These are phyloP conservation scores for Neonectria punicea DNA, from an alignment of 2,329 filamentous ascomycete genomes.

Conservation along the genomic window DNA sequence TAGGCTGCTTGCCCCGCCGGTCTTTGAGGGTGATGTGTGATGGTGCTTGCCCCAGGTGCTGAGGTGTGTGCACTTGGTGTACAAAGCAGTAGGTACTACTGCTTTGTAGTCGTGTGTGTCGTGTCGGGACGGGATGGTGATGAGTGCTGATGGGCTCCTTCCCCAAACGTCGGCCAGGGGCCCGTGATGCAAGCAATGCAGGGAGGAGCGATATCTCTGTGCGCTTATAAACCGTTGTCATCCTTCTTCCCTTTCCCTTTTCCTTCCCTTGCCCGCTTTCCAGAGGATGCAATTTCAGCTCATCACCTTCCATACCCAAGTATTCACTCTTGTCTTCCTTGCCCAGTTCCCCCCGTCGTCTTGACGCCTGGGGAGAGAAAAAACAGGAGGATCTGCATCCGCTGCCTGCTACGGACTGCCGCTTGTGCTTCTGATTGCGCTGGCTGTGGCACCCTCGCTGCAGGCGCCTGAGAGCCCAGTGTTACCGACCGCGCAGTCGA, in stretches of 20 bases:
- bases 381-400: not conserved
- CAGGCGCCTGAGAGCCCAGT: conserved; percentile 1
- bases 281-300: conserved; percentile 3
- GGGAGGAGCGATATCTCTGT: conserved; percentile 18
- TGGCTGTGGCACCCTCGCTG: not conserved
- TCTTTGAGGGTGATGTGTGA: not conserved
- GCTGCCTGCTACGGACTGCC: too few species aligned
- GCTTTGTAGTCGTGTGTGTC: not conserved
- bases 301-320: not conserved
- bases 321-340: not conserved
- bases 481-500: conserved; percentile 4
- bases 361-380: not conserved
- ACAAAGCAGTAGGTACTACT: not conserved
- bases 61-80: too few species aligned
- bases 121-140: not conserved
- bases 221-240: conserved; percentile 22
- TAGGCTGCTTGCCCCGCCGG: not conserved
- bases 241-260: not conserved
- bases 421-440: conserved; percentile 11
- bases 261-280: not conserved
- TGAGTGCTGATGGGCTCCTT: conserved; percentile 2
- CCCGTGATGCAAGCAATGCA: conserved; percentile 11
- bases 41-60: not conserved
- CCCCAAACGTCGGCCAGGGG: conserved; percentile 2
- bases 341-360: not conserved